Evolutionary conservation across 1,139 yeast species (phyloP).

Genomic region (Debaryomyces nepalensis): DNA sequence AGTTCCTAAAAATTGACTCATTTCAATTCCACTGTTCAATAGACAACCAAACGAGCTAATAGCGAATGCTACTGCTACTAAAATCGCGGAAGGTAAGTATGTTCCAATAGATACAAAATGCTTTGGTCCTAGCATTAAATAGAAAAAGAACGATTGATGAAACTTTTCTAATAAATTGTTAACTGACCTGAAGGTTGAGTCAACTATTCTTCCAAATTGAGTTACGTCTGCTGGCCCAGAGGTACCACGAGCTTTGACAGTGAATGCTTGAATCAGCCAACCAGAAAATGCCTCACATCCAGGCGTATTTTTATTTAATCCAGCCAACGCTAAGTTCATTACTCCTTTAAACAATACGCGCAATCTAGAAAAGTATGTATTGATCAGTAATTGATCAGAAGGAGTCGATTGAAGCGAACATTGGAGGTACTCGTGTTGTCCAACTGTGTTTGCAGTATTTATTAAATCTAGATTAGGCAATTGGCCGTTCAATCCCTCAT

Average conservation of each 20-base stretch:
- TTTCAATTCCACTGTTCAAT: constrained; percentile 46
- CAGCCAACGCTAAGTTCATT: constrained; percentile 69
- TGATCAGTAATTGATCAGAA: constrained; percentile 45
- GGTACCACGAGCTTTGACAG: constrained; percentile 67
- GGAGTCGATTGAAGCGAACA: constrained; percentile 69
- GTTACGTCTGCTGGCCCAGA: constrained; percentile 77
- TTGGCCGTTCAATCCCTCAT: constrained; percentile 94
- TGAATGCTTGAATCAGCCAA: constrained; percentile 92
- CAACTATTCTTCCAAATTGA: constrained; percentile 88
- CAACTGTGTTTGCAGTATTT: constrained; percentile 74
- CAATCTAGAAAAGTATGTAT: constrained; percentile 60
- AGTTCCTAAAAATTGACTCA: constrained; percentile 28
- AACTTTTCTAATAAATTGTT: constrained; percentile 93
- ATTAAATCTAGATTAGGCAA: constrained; percentile 90
- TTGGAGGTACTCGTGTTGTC: constrained; percentile 74
- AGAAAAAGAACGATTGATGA: constrained; percentile 96
- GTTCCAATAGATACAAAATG: constrained; percentile 92
- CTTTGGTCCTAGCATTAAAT: constrained; percentile 76
- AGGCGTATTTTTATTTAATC: constrained; percentile 55
- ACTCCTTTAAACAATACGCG: constrained; percentile 68
- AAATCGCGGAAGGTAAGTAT: constrained; percentile 84
- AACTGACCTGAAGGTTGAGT: constrained; percentile 84
- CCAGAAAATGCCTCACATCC: constrained; percentile 95
- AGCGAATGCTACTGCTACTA: constrained; percentile 72
- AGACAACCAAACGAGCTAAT: constrained; percentile 68